Conservation (phyloP, 257 asterid genomes). For the Nicotiana sylvestris region DNA sequence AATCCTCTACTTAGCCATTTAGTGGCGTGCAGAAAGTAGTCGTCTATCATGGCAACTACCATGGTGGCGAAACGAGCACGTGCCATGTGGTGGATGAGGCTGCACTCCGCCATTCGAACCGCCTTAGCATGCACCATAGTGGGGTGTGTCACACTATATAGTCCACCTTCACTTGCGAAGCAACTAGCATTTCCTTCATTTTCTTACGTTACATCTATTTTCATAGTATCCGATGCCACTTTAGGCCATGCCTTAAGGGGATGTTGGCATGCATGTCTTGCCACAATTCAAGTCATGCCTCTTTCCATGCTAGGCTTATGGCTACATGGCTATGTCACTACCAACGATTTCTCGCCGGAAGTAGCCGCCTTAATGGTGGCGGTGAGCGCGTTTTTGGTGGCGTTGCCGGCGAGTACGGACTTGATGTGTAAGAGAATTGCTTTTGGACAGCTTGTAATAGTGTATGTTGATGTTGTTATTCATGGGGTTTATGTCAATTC, state of each 20-base stretch:
- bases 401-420: conserved; percentile 42
- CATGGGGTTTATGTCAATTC: conserved; percentile 19
- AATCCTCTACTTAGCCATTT: neutral
- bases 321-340: conserved; percentile 11
- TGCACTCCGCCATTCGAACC: conserved; percentile 45
- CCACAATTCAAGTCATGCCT: conserved; percentile 53
- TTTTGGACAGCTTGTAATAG: conserved; percentile 65
- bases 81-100: conserved; percentile 47
- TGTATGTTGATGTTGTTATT: conserved; percentile 34
- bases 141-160: conserved; percentile 49
- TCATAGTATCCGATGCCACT: conserved; percentile 46
- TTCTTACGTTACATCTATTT: conserved; percentile 45
- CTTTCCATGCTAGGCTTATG: conserved; percentile 32
- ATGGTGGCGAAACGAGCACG: conserved; percentile 43
- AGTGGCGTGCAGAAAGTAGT: neutral
- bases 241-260: conserved; percentile 53
- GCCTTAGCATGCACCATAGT: conserved; percentile 50
- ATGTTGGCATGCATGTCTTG: conserved; percentile 51
- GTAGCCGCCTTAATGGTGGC: conserved; percentile 34
- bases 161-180: conserved; percentile 27
- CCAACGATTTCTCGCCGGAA: conserved; percentile 20
- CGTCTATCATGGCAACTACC: conserved; percentile 8
- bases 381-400: conserved; percentile 40
- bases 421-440: conserved; percentile 56
- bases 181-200: conserved; percentile 44